phyloP scores from a whole-genome alignment of 495 filamentous ascomycete genomes.

The Aspergillus kassunensis region DNA sequence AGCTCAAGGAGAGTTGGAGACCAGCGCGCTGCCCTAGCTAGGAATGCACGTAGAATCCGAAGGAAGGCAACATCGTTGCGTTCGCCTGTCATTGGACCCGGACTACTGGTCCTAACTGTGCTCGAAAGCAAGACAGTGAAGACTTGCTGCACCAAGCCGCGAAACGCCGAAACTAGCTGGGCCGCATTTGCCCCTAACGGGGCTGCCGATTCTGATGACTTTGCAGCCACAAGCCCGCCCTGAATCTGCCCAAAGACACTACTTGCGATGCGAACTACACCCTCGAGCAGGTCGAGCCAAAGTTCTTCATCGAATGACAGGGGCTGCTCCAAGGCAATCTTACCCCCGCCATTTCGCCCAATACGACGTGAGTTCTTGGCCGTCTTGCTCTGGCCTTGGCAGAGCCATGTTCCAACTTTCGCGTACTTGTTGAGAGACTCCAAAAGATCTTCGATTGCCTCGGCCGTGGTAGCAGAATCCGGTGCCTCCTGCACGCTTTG shows the following conservation, averaged over 20 bases:
- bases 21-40: constrained; percentile 72
- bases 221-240: constrained; percentile 9
- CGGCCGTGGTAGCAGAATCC: constrained; percentile 49
- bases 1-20: constrained; percentile 87
- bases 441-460: constrained; percentile 58
- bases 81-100: constrained; percentile 31
- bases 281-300: constrained; percentile 89
- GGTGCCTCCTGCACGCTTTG: constrained; percentile 49
- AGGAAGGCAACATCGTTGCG: constrained; percentile 73
- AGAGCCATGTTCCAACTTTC: constrained; percentile 91
- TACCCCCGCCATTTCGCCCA: constrained; percentile 35
- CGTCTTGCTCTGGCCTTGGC: constrained; percentile 80
- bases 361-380: constrained; percentile 33
- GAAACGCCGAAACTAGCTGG: constrained; percentile 60
- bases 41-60: constrained; percentile 82
- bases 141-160: constrained; percentile 77
- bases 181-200: constrained; percentile 18
- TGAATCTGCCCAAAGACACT: constrained; percentile 43
- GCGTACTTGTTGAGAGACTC: constrained; percentile 81
- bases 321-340: constrained; percentile 49
- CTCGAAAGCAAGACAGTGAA: constrained; percentile 83
- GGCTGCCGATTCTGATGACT: background rate
- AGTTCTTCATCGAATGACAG: constrained; percentile 75
- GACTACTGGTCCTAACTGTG: constrained; percentile 43
- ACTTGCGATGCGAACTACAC: constrained; percentile 75